Conservation (phyloP, 2,329 filamentous ascomycete species). For the Cercospora citrullina region DNA sequence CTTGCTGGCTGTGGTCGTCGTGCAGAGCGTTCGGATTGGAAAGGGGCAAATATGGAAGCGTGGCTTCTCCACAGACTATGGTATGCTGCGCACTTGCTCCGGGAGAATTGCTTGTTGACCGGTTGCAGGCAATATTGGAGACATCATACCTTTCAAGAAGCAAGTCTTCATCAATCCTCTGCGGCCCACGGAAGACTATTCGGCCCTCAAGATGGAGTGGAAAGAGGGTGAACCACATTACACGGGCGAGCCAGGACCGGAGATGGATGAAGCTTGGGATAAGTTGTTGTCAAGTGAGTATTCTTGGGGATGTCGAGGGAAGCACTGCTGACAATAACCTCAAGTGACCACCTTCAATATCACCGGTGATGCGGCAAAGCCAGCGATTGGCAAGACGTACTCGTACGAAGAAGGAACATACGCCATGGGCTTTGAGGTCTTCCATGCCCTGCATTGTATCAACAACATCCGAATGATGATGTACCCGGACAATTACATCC, state of each 20-base stretch:
- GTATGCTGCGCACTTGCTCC: not conserved
- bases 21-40: not conserved
- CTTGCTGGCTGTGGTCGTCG: not conserved
- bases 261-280: slow-evolving; percentile 13
- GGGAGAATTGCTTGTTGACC: not conserved
- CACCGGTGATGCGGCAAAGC: not conserved
- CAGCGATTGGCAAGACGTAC: slow-evolving; percentile 2
- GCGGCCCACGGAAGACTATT: slow-evolving; percentile 4
- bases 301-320: no score
- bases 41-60: not conserved
- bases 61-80: slow-evolving; percentile 6
- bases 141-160: slow-evolving; percentile 9
- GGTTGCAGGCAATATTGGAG: not conserved
- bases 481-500: slow-evolving; percentile 12
- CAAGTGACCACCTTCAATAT: slow-evolving; percentile 13
- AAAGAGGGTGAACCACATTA: slow-evolving; percentile 8
- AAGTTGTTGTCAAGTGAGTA: slow-evolving; percentile 8
- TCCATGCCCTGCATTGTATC: slow-evolving; percentile 16
- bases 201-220: slow-evolving; percentile 7
- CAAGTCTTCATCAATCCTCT: slow-evolving; percentile 9
- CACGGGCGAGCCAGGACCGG: not conserved
- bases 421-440: slow-evolving; percentile 13
- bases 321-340: not conserved
- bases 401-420: slow-evolving; percentile 13
- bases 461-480: slow-evolving; percentile 14